Percentiles rank a stretch among this genome's conserved stretches.
phyloP scores from a whole-genome alignment of 371 early-diverging fungal species.

The Encephalitozoon hellem region DNA sequence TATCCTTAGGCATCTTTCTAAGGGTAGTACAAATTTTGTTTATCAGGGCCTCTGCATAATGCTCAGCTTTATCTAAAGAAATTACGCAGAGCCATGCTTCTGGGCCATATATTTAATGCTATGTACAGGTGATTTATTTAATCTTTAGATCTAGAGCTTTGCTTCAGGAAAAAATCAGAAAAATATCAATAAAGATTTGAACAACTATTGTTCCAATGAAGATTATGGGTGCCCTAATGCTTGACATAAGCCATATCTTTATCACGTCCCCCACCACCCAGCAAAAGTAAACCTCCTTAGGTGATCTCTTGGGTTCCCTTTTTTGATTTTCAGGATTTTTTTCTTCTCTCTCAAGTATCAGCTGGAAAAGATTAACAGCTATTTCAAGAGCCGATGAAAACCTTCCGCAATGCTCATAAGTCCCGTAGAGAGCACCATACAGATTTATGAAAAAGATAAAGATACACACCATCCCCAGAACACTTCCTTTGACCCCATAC shows the following conservation, averaged over 20 bases:
- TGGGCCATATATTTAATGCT: not conserved
- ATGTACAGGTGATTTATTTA: not conserved
- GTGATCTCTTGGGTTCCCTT: conserved; percentile 12
- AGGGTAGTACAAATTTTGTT: not conserved
- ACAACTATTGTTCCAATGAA: conserved; percentile 29
- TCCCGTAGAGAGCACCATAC: not conserved
- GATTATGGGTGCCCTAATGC: conserved; percentile 19
- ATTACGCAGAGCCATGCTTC: not conserved
- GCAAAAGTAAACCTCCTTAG: conserved; percentile 46
- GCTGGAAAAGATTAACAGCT: conserved; percentile 40
- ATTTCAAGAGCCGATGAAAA: conserved; percentile 41
- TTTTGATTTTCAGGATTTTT: not conserved
- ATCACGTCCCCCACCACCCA: conserved; percentile 55
- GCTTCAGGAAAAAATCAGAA: conserved; percentile 22
- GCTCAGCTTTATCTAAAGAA: not conserved
- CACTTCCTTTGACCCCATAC: conserved; percentile 7
- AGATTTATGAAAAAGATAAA: conserved; percentile 4
- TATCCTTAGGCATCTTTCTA: conserved; percentile 3
- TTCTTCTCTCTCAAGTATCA: conserved; percentile 33
- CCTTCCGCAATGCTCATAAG: conserved; percentile 22
- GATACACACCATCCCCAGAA: not conserved
- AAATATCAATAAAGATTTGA: conserved; percentile 47
- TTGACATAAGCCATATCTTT: conserved; percentile 39
- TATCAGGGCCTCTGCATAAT: not conserved
- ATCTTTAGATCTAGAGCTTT: not conserved